Base-by-base conservation (phyloP, 2,329 filamentous ascomycete genomes). In the Davidsoniella australis region DNA sequence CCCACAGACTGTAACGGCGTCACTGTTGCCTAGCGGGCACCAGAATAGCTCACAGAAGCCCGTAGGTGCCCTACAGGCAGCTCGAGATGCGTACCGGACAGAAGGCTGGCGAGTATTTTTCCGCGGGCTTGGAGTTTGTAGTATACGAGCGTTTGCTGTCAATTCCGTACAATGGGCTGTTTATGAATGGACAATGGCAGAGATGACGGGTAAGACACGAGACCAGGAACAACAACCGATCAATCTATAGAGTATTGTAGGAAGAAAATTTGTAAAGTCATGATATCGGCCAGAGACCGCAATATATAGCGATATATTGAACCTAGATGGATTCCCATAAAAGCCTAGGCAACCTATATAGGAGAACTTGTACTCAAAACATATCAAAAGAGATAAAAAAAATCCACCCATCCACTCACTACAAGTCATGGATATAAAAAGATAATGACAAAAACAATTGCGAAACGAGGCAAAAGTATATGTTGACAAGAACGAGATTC, bases 101-200 rank as follows among this genome's bases (percentile, higher is more conserved):
- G 67, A 71, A 41, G 78, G 75, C 26, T 82, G 84, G 0, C 62
- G 64, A 29, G 70, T 77, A 1, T 87, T 88, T 64, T 87, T 85
- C 60, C 70, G 78, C 26, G 84, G 84, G 0, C 63, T 96, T 40
- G 77, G 78, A 0, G 71, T 94, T 29, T 96, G 89, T 63, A 93
- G 85, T 62, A 64, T 83, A 7, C 71, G 89, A 56, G 89, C 89
- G 0, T 95, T 96, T 61, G 68, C 94, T 47, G 89, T 95, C 38
- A 95, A 95, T 66, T 88, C 89, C 2, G 82, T 85, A n/a, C 72
- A 87, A 67, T 96, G 88, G 88, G 82, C 82, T 20, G 76, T 85
- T 5, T 95, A 95, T 61, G 88, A 95, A 65, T 86, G 82, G 78
- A 75, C 85, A 58, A 89, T 94, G 82, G 60, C 62, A 23, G 68